A percentile compares a stretch with the other conserved stretches of the same genome.
phyloP scores from a whole-genome alignment of 257 asterid species.

The Primulina eburnea region DNA sequence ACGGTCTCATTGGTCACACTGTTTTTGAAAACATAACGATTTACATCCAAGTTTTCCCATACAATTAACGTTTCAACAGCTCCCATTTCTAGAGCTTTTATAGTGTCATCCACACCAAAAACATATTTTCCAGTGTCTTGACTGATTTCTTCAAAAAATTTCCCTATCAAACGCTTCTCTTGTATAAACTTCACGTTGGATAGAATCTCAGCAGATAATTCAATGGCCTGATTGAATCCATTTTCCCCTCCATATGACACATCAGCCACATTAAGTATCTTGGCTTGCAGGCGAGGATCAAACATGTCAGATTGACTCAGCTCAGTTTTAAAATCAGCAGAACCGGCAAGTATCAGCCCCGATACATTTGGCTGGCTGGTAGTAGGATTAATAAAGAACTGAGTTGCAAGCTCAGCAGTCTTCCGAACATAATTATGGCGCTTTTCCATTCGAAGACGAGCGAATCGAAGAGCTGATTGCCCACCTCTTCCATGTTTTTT shows the following conservation, averaged over 20 bases:
- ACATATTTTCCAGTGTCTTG: background rate
- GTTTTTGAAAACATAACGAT: slow-evolving; percentile 6
- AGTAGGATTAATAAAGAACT: background rate
- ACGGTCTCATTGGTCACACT: slow-evolving; percentile 10
- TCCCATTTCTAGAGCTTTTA: slow-evolving; percentile 22
- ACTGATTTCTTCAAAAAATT: slow-evolving; percentile 15
- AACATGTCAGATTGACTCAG: slow-evolving; percentile 21
- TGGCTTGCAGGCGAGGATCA: slow-evolving; percentile 18
- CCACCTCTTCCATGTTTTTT: background rate
- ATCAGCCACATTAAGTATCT: slow-evolving; percentile 13
- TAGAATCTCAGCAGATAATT: slow-evolving; percentile 17
- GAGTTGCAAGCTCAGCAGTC: background rate
- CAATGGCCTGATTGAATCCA: slow-evolving; percentile 1
- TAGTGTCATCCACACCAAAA: slow-evolving; percentile 19
- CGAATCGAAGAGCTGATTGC: background rate
- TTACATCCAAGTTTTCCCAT: slow-evolving; percentile 19
- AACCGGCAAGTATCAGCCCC: background rate
- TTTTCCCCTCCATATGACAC: slow-evolving; percentile 20
- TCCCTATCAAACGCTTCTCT: slow-evolving; percentile 19
- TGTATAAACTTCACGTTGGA: slow-evolving; percentile 21
- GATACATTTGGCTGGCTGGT: background rate
- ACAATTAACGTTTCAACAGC: slow-evolving; percentile 18
- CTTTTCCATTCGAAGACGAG: background rate
- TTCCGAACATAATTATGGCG: background rate
- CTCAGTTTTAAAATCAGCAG: slow-evolving; percentile 20